Evolutionary conservation across 2,329 filamentous ascomycete species (phyloP).

Genomic region (Fusarium xylarioides): DNA sequence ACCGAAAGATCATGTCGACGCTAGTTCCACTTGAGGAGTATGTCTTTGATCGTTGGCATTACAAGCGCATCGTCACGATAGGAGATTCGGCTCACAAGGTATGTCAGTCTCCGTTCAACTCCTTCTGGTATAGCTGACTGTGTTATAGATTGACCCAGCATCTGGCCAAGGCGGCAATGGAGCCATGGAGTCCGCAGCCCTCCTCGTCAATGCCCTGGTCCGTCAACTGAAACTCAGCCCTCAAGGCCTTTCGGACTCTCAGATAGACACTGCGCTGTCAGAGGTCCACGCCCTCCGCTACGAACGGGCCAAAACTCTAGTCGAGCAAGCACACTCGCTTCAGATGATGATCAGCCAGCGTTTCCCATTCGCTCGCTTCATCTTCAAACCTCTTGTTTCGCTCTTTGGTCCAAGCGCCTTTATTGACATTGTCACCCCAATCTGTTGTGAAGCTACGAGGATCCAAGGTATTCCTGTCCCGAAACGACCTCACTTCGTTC

Average conservation of each 20-base stretch:
- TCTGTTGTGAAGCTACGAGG: neutral
- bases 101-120: rapidly evolving
- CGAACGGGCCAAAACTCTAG: neutral
- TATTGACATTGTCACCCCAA: neutral
- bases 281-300: neutral
- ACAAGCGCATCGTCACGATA: neutral
- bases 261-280: neutral
- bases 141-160: neutral
- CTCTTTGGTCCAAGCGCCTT: neutral
- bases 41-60: neutral
- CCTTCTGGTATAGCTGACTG: neutral
- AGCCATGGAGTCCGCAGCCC: neutral
- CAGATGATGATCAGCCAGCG: neutral
- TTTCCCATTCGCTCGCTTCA: neutral
- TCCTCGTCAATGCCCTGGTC: neutral
- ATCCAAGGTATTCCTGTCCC: neutral
- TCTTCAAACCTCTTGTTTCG: rapidly evolving
- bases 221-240: neutral
- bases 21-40: neutral
- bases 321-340: neutral
- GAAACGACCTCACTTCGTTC: neutral
- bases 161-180: neutral
- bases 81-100: neutral
- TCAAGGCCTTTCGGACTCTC: neutral
- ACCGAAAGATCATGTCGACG: neutral